These are phyloP conservation scores for Cladosporium sp. DNA, from an alignment of 2,329 filamentous ascomycete species.

Conservation along the genomic window DNA sequence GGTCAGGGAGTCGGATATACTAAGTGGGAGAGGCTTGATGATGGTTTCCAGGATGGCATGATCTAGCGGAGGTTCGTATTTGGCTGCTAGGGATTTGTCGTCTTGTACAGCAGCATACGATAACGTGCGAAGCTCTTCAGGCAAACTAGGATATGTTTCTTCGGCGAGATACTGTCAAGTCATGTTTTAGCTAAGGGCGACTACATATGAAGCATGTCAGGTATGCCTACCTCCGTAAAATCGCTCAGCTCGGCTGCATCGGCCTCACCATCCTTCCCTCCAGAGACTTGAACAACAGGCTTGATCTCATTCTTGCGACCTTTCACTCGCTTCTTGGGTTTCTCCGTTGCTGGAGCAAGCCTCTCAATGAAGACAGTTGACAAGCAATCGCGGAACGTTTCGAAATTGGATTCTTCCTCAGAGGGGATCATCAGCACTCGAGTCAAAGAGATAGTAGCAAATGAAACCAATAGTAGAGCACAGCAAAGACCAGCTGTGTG, in stretches of 20 bases:
- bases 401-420: slow-evolving; percentile 52
- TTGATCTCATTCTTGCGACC: slow-evolving; percentile 39
- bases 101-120: slow-evolving; percentile 56
- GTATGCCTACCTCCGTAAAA: slow-evolving; percentile 61
- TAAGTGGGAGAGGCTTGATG: slow-evolving; percentile 53
- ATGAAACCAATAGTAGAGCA: neutral
- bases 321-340: slow-evolving; percentile 42
- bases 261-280: slow-evolving; percentile 20
- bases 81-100: slow-evolving; percentile 46
- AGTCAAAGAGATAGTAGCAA: too few relatives aligned
- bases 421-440: slow-evolving; percentile 27
- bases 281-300: slow-evolving; percentile 19
- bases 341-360: slow-evolving; percentile 45
- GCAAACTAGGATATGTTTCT: slow-evolving; percentile 65
- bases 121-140: slow-evolving; percentile 56
- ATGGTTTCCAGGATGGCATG: slow-evolving; percentile 38
- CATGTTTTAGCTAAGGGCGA: neutral
- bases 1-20: slow-evolving; percentile 62
- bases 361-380: slow-evolving; percentile 65
- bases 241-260: slow-evolving; percentile 69
- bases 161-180: slow-evolving; percentile 60
- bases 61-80: slow-evolving; percentile 54
- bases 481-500: neutral
- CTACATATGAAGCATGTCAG: neutral
- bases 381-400: slow-evolving; percentile 69